phyloP scores from a whole-genome alignment of 148 eudicot species.

The Rhododendron williamsianum region DNA sequence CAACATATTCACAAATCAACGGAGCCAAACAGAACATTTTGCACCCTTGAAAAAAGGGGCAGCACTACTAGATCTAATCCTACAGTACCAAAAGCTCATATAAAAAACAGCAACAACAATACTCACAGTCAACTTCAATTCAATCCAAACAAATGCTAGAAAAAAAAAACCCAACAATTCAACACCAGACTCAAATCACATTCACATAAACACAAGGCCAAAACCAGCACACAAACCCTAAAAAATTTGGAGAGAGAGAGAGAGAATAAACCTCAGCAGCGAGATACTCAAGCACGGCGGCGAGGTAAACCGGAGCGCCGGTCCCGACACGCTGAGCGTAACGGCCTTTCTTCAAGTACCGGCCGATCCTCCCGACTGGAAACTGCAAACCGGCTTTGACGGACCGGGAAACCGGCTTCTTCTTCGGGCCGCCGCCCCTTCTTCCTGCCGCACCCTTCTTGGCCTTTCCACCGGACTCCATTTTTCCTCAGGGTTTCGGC shows the following conservation, averaged over 20 bases:
- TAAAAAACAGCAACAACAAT: background rate
- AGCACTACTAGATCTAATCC: background rate
- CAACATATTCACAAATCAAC: background rate
- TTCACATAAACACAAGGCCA: background rate
- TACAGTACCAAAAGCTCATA: too few relatives aligned
- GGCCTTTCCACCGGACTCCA: constrained; percentile 15
- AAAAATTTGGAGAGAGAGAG: background rate
- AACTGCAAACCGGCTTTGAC: constrained; percentile 37
- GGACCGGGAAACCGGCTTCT: constrained; percentile 35
- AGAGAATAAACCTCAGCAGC: constrained; percentile 27
- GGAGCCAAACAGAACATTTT: background rate
- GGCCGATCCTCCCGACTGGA: constrained; percentile 41
- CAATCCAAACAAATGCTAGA: background rate
- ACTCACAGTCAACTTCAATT: background rate
- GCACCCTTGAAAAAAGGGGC: background rate
- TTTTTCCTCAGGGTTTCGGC: background rate
- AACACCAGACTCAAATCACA: background rate
- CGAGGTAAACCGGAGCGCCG: constrained; percentile 41
- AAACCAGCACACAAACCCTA: background rate
- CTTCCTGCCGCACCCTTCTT: constrained; percentile 39
- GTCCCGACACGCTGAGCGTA: constrained; percentile 28
- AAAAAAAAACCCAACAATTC: background rate
- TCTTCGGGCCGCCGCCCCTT: constrained; percentile 37
- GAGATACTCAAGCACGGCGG: constrained; percentile 35
- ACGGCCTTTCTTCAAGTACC: constrained; percentile 38